Conservation (phyloP, 495 filamentous ascomycete species). For the Cercophora samala region DNA sequence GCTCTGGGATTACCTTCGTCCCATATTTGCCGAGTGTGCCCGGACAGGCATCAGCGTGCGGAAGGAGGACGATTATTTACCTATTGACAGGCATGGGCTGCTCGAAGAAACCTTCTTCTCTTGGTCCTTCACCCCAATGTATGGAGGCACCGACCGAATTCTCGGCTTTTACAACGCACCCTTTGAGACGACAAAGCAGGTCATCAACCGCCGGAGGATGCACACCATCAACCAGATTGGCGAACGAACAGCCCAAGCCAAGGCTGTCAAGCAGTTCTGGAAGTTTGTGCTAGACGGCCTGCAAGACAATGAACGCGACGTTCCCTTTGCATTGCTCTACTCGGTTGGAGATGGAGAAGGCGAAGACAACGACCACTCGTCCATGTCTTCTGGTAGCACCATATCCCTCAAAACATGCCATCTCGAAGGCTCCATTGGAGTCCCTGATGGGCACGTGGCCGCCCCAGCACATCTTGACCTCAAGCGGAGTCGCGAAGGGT, state of each 20-base stretch:
- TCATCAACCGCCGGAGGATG: slow-evolving; percentile 54
- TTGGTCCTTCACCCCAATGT: slow-evolving; percentile 58
- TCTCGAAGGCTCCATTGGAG: slow-evolving; percentile 55
- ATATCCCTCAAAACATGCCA: slow-evolving; percentile 48
- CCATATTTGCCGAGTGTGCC: slow-evolving; percentile 31
- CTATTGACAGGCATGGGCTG: slow-evolving; percentile 49
- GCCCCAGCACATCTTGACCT: slow-evolving; percentile 54
- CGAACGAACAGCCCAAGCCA: slow-evolving; percentile 55
- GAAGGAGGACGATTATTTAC: slow-evolving; percentile 34
- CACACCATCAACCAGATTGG: slow-evolving; percentile 56
- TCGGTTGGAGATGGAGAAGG: slow-evolving; percentile 38
- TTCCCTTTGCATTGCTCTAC: slow-evolving; percentile 57
- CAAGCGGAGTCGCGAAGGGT: slow-evolving; percentile 51
- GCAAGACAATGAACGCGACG: slow-evolving; percentile 48
- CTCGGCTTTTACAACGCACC: slow-evolving; percentile 56
- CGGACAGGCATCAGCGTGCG: slow-evolving; percentile 26
- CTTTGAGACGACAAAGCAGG: slow-evolving; percentile 54
- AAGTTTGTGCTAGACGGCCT: slow-evolving; percentile 46
- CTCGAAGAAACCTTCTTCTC: slow-evolving; percentile 59
- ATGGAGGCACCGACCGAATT: slow-evolving; percentile 44
- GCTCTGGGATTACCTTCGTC: slow-evolving; percentile 51
- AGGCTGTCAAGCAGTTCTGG: slow-evolving; percentile 57
- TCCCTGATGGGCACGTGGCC: slow-evolving; percentile 50
- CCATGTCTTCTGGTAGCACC: slow-evolving; percentile 56
- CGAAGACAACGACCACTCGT: slow-evolving; percentile 54